Evolutionary conservation across 306 rosid genomes (phyloP), one percentile per base, ranked within the genome.

Genomic region (Quercus agrifolia): DNA sequence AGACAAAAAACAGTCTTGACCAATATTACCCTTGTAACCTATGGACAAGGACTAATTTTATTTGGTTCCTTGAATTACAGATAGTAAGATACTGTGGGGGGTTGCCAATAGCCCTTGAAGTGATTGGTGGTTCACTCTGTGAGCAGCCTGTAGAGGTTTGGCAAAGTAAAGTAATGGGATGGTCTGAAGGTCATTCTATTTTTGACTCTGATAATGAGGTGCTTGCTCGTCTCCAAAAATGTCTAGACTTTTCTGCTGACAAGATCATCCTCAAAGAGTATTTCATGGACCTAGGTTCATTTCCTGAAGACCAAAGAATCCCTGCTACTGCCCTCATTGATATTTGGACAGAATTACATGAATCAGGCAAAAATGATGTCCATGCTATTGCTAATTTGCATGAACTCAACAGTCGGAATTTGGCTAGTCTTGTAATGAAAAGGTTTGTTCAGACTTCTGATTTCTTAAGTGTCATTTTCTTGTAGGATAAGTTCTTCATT

Each of bases 231-330:
- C 85, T 80, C 5, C 57, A 73, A 74, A 77, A 79, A 75, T 76
- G 74, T 68, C 25, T 86, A 41, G 86, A 86, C 28, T 82, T 67
- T n/a, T 72, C 64, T 67, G 81, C 59, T 18, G 71, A 71, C 19
- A 35, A 70, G 49, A 73, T 12, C 17, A 51, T 41, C 25, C 55
- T 68, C 46, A 83, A 82, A 71, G 82, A 86, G 64, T 74, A 83
- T 75, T 86, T 86, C 75, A 8, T 81, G 54, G 90, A 86, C 75
- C 80, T 87, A 14, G 82, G 84, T 38, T 84, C 81, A 31, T 84
- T 87, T 73, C 90, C 87, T 1, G 85, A 76, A 63, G 80, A 81
- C 70, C 77, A 44, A 52, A 84, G 82, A 51, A 87, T 87, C 5
- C 79, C 83, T 70, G 90, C 57, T 51, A 23, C 82, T 51, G 41